Evolutionary conservation across 1,139 yeast genomes (phyloP).

Genomic region (Meyerozyma sp.): DNA sequence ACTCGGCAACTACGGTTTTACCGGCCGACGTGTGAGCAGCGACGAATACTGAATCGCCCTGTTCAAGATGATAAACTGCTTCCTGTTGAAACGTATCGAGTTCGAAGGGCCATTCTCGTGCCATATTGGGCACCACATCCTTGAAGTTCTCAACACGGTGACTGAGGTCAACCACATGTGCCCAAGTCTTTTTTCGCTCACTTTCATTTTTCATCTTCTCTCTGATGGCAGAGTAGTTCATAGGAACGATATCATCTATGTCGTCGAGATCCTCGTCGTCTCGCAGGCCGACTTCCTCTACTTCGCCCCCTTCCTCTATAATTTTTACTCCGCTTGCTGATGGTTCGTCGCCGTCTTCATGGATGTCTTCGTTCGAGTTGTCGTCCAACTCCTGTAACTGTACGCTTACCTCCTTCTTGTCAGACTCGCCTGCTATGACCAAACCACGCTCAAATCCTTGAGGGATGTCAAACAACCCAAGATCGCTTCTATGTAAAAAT

Average conservation of each 20-base stretch:
- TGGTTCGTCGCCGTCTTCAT: not conserved
- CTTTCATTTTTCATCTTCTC: slow-evolving; percentile 21
- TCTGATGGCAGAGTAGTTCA: slow-evolving; percentile 36
- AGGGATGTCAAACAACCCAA: slow-evolving; percentile 78
- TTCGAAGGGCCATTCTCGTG: slow-evolving; percentile 89
- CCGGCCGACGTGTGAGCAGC: slow-evolving; percentile 98
- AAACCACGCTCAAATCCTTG: slow-evolving; percentile 81
- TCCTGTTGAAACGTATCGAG: slow-evolving; percentile 95
- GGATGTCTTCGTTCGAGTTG: slow-evolving; percentile 7
- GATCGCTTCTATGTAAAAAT: slow-evolving; percentile 58
- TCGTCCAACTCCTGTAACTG: slow-evolving; percentile 11
- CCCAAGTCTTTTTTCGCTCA: slow-evolving; percentile 67
- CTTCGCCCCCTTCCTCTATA: slow-evolving; percentile 8
- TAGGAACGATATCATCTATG: slow-evolving; percentile 75
- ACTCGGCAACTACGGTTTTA: slow-evolving; percentile 89
- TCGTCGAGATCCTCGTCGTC: slow-evolving; percentile 31
- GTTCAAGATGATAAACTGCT: slow-evolving; percentile 92
- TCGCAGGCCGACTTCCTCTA: slow-evolving; percentile 17
- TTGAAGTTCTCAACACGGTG: slow-evolving; percentile 78
- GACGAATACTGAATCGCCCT: slow-evolving; percentile 95
- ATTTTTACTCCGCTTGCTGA: slow-evolving; percentile 5
- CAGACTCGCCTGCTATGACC: slow-evolving; percentile 12
- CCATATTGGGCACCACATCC: slow-evolving; percentile 89
- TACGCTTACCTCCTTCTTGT: slow-evolving; percentile 6
- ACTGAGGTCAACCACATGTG: slow-evolving; percentile 86